A percentile compares a stretch with the other conserved stretches of the same genome.
phyloP scores from a whole-genome alignment of 306 rosid genomes.

The Rosa multiflora region DNA sequence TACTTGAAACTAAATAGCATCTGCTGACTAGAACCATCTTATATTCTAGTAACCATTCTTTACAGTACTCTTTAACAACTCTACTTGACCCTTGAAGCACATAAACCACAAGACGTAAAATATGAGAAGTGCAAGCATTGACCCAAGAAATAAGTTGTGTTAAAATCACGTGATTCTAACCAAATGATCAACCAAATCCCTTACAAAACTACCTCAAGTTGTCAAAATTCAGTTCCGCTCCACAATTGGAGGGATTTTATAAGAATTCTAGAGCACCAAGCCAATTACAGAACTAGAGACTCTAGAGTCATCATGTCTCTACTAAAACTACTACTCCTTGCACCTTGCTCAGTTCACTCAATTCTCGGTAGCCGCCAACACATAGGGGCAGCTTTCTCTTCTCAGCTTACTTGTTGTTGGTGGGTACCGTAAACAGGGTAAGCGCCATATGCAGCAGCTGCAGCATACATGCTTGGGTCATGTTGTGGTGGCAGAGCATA shows the following conservation, averaged over 20 bases:
- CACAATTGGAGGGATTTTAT: conserved; percentile 67
- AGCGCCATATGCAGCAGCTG: conserved; percentile 70
- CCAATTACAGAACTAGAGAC: conserved; percentile 45
- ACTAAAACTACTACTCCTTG: conserved; percentile 28
- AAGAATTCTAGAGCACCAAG: conserved; percentile 44
- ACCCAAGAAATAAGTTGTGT: conserved; percentile 28
- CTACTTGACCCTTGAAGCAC: neutral
- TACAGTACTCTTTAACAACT: neutral
- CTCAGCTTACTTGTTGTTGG: conserved; percentile 95
- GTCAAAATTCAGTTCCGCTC: conserved; percentile 90
- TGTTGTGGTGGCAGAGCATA: conserved; percentile 75
- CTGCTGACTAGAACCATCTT: too few relatives aligned
- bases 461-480: conserved; percentile 78
- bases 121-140: neutral
- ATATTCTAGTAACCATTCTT: neutral
- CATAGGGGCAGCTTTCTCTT: neutral
- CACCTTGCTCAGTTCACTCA: conserved; percentile 18
- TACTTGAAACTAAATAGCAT: too few relatives aligned
- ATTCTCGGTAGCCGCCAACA: conserved; percentile 7
- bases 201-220: conserved; percentile 50
- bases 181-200: conserved; percentile 58
- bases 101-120: neutral
- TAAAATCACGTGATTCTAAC: conserved; percentile 42
- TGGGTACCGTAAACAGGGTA: conserved; percentile 84
- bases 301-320: conserved; percentile 31